Evolutionary conservation across 306 rosid species (phyloP).

Genomic region (Crotalaria pallida): DNA sequence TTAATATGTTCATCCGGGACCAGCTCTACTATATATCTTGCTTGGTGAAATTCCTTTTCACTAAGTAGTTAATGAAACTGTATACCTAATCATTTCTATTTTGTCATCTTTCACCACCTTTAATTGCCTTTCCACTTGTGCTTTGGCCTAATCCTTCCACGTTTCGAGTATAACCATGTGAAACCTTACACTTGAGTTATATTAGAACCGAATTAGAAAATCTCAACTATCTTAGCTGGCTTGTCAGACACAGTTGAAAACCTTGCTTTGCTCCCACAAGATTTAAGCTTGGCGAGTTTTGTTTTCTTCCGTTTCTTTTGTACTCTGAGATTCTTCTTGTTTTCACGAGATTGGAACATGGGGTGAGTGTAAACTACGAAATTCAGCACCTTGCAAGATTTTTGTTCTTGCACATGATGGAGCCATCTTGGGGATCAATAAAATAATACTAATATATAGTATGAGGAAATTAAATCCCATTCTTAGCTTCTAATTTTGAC

Average conservation of each 20-base stretch:
- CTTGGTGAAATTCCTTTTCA: constrained; percentile 14
- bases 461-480: neutral
- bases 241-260: constrained; percentile 34
- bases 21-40: neutral
- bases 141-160: constrained; percentile 15
- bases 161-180: constrained; percentile 27
- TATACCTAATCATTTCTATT: constrained; percentile 15
- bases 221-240: constrained; percentile 39
- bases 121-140: neutral
- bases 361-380: constrained; percentile 30
- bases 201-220: constrained; percentile 22
- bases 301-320: constrained; percentile 16
- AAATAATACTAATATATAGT: neutral
- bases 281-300: constrained; percentile 26
- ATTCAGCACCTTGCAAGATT: constrained; percentile 22
- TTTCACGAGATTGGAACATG: constrained; percentile 30
- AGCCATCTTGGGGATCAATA: constrained; percentile 8
- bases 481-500: neutral
- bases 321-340: constrained; percentile 33
- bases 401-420: constrained; percentile 23
- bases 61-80: neutral
- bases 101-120: constrained; percentile 24
- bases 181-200: constrained; percentile 17
- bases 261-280: constrained; percentile 11
- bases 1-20: neutral